Percentiles rank a stretch among this genome's conserved stretches.
Conservation (phyloP, 352 stramenopile genomes). For the Pythium graminicola region DNA sequence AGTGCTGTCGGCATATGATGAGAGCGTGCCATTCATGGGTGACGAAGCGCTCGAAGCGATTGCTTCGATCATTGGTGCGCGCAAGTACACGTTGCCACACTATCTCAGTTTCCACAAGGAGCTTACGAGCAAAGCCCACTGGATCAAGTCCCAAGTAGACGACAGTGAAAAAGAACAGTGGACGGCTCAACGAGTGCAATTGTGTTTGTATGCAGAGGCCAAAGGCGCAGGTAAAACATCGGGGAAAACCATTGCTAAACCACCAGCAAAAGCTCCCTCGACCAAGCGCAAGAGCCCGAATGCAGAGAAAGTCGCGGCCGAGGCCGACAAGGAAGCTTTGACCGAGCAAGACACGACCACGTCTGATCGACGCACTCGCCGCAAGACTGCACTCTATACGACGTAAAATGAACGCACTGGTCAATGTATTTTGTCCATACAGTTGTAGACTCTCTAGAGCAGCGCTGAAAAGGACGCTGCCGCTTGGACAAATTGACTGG, state of each 20-base stretch:
- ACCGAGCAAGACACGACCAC: neutral
- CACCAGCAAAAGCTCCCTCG: neutral
- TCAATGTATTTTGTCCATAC: neutral
- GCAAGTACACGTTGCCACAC: constrained; percentile 74
- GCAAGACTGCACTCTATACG: constrained; percentile 3
- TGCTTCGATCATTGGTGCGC: constrained; percentile 52
- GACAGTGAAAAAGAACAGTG: constrained; percentile 21
- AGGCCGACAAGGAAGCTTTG: neutral
- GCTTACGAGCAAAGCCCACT: constrained; percentile 45
- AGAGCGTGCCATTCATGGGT: constrained; percentile 65
- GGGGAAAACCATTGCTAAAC: no score
- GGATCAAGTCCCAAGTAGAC: constrained; percentile 35
- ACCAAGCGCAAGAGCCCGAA: constrained; percentile 13
- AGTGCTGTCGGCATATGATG: constrained; percentile 63
- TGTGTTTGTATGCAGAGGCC: constrained; percentile 56
- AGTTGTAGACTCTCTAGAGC: no score
- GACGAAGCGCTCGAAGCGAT: constrained; percentile 74
- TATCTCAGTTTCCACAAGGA: constrained; percentile 57
- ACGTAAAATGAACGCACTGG: neutral
- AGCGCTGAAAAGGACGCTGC: no score
- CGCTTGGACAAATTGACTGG: no score
- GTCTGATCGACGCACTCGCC: neutral
- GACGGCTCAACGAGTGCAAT: constrained; percentile 61
- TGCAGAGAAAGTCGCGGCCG: neutral
- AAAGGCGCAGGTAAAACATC: constrained; percentile 1